Evolutionary conservation across 163 green algal species (phyloP).

Genomic region (Coccomyxa subellipsoidea): DNA sequence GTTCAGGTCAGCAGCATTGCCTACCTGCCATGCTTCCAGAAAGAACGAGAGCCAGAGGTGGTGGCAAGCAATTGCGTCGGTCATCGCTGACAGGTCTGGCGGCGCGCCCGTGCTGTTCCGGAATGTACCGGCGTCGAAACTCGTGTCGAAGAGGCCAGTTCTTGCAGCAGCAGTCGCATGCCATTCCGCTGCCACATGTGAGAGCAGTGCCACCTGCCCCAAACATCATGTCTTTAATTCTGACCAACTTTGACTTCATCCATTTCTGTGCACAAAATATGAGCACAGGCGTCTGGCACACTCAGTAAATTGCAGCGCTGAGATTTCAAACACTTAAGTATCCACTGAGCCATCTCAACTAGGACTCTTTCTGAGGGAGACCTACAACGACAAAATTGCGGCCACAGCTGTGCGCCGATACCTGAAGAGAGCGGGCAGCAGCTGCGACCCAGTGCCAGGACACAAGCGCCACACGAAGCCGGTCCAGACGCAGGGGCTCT

Average conservation of each 20-base stretch:
- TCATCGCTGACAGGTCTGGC: background rate
- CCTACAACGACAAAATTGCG: background rate
- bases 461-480: background rate
- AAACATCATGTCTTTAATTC: too few relatives aligned
- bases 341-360: too few relatives aligned
- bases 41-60: conserved; percentile 62
- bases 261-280: too few relatives aligned
- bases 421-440: background rate
- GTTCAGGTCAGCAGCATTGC: conserved; percentile 3
- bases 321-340: too few relatives aligned
- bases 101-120: background rate
- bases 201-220: conserved; percentile 45
- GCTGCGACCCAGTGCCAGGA: conserved; percentile 4
- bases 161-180: conserved; percentile 32
- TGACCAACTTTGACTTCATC: too few relatives aligned
- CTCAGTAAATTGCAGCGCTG: too few relatives aligned
- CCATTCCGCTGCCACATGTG: conserved; percentile 50
- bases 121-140: conserved; percentile 12
- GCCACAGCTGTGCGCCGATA: background rate
- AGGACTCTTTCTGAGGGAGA: too few relatives aligned
- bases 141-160: conserved; percentile 62
- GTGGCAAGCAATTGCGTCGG: conserved; percentile 50
- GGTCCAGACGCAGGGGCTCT: background rate
- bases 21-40: conserved; percentile 15
- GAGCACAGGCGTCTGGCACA: too few relatives aligned